Evolutionary conservation across 2,329 filamentous ascomycete genomes (phyloP), one percentile per base, ranked within the genome.

Genomic region (Plectosphaerella cucumerina): DNA sequence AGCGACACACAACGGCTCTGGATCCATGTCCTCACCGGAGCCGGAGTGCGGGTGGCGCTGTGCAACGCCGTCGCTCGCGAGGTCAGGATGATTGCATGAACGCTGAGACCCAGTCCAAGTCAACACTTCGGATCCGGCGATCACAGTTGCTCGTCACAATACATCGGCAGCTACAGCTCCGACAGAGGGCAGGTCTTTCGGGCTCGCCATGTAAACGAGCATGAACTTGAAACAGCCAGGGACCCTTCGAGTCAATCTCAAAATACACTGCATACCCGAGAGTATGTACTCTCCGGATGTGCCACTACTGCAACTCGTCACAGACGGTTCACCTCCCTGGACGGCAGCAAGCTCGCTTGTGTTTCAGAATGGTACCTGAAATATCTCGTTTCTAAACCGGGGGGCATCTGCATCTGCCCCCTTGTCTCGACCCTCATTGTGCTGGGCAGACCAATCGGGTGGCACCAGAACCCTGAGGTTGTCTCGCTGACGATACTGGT

Each of bases 1-100:
- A 97, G 93, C 69, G 94, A 99, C 73, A 96, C 92, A 17, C 94
- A 99, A 72, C 77, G 94, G 59, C 78, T 99, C 58, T 99, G 94
- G 94, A 96, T 97, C 61, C 90, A 97, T 74, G 90, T 97, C 8
- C 77, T 99, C 49, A 87, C 85, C 8, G 86, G 87, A 1, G 91
- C 92, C 1, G 93, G 94, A 3, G 80, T 97, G 37, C 82, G 79
- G 58, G 93, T 97, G 23, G 92, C 96, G 60, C 74, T 97, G 57
- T 95, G 81, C 63, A 81, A 84, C 64, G 82, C 81, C 12, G 69
- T 81, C 35, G 80, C 80, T 37, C 76, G 67, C 56, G 75, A 82
- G 60, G 71, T 80, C 23, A 70, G 70, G 53, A 66, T 72, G 45
- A 62, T 73, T 56, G 68, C 66, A 51, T 73, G 58, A 66, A 31